A percentile compares a stretch with the other conserved stretches of the same genome.
These are phyloP conservation scores for Salvia miltiorrhiza DNA, from an alignment of 257 asterid genomes.

Conservation along the genomic window DNA sequence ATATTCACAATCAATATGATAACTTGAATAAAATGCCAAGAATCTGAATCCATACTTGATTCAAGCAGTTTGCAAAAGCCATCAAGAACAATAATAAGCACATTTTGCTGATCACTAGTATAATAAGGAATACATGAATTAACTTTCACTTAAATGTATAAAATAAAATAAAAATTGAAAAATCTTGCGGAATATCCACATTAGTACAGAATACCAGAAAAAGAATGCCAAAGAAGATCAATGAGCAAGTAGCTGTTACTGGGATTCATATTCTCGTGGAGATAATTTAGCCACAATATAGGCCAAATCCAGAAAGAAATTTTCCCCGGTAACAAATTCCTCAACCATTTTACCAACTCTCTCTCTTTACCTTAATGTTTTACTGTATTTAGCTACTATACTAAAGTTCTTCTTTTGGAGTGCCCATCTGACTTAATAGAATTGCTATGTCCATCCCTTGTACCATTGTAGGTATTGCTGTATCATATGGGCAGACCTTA, in stretches of 20 bases:
- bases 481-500: conserved; percentile 56
- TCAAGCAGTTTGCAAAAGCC: neutral
- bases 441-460: conserved; percentile 92
- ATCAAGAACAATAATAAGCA: neutral
- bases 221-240: neutral
- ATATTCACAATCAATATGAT: neutral
- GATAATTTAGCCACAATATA: neutral
- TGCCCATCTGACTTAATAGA: conserved; percentile 66
- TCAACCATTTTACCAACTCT: neutral
- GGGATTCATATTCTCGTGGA: neutral
- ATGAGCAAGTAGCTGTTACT: neutral
- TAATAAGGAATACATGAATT: neutral
- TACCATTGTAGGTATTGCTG: conserved; percentile 78
- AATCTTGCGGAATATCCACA: neutral
- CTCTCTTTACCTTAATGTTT: neutral
- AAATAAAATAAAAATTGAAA: neutral
- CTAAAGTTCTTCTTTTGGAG: conserved; percentile 57
- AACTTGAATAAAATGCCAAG: neutral
- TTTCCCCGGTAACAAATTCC: neutral
- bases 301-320: neutral
- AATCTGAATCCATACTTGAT: neutral
- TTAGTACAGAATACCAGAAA: neutral
- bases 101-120: neutral
- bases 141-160: neutral
- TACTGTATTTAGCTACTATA: neutral